Evolutionary conservation across 257 asterid genomes (phyloP), one percentile per base, ranked within the genome.

Genomic region (Gynochthodes officinalis): DNA sequence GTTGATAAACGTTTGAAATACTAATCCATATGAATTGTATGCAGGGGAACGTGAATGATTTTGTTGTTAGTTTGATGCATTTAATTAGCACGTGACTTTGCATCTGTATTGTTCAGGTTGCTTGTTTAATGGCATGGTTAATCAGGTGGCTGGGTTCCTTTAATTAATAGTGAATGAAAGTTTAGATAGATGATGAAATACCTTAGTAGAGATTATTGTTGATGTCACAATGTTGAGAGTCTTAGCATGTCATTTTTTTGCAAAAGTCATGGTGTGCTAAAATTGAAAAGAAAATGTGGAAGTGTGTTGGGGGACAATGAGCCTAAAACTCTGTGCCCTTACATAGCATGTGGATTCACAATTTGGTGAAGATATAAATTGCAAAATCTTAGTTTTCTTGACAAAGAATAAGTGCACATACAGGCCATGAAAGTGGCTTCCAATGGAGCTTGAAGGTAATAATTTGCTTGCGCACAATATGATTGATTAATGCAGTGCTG

Each of bases 401-500:
- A 14, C 39, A 27, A 53, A 50, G 16, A 66, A 74, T 40, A 43
- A 54, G 16, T 43, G 44, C 25, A 18, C 40, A 40, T n/a, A 66
- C 14, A 32, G 27, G 40, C 32, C 35, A 16, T 63, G 25, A 62
- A 46, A 57, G 28, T 64, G 25, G 16, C 44, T 23, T 58, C 43
- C 46, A 14, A 10, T 64, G 71, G 44, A 59, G 21, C n/a, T 35
- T 35, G 55, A 73, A 69, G 72, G 39, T 27, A 21, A 28, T 44
- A n/a, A 28, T 4, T n/a, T 43, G 3, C 46, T 27, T 43, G 32
- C 1, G 7, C 3, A 44, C 27, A 44, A 72, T 21, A 27, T 60
- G 23, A n/a, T 61, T 35, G n/a, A 33, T 30, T 49, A 14, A 48
- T 9, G 18, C 28, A 66, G 42, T 35, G 7, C 6, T 58, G 21